A percentile compares a stretch with the other conserved stretches of the same genome.
Evolutionary conservation across 305 asterid genomes (phyloP).

Genomic region (Fraxinus velutina): DNA sequence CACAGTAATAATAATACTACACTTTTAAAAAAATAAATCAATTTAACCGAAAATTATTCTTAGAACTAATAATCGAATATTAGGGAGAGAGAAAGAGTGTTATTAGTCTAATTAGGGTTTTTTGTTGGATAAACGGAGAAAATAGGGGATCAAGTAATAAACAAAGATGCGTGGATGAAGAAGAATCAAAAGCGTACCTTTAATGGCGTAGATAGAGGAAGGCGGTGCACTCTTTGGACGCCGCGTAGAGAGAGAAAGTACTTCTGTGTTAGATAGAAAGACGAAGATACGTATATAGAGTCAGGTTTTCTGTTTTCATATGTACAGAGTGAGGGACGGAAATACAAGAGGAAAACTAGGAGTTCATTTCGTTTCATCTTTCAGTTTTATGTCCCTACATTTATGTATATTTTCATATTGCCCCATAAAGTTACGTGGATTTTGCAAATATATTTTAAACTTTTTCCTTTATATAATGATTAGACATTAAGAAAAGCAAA

Average conservation of each 20-base stretch:
- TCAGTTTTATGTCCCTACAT: background rate
- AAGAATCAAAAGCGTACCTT: background rate
- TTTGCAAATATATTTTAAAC: background rate
- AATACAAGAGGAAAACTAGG: background rate
- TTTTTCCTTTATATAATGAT: no score
- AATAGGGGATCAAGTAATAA: constrained; percentile 26
- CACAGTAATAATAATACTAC: background rate
- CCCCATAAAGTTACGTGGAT: background rate
- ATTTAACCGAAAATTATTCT: background rate
- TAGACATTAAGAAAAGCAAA: no score
- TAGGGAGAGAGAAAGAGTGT: background rate
- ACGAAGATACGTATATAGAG: background rate
- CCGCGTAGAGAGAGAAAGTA: constrained; percentile 6
- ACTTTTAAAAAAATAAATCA: background rate
- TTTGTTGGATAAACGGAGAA: background rate
- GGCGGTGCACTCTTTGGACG: background rate
- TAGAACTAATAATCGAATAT: background rate
- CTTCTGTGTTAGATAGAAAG: background rate
- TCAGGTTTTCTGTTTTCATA: background rate
- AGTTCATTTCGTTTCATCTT: background rate
- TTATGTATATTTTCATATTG: background rate
- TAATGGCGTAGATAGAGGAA: constrained; percentile 5
- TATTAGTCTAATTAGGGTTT: constrained; percentile 13
- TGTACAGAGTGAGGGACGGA: background rate
- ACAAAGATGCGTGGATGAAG: background rate